Base-by-base conservation (phyloP, 2,329 filamentous ascomycete genomes). In the Hortaea werneckii region DNA sequence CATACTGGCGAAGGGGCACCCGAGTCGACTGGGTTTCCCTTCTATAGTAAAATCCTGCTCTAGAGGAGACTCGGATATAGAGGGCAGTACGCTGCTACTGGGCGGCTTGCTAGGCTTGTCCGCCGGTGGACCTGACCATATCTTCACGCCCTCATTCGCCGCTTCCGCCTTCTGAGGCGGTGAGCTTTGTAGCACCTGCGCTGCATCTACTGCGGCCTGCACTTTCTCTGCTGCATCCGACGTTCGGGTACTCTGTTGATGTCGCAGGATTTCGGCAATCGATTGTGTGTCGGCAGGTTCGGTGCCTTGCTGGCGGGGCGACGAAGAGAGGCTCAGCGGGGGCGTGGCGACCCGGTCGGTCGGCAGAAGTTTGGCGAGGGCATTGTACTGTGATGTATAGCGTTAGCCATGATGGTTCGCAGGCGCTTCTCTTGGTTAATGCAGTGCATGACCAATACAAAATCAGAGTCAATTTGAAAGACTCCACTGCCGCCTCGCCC, bases 41-140 rank as follows among this genome's bases (percentile, higher is more conserved):
- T 82, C 74, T 30, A 89, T 84, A 12, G 89, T 95, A 58, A 95
- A 95, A 66, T 95, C 89, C 67, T 85, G 84, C 68, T 95, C 89
- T 60, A 94, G 56, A 4, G 64, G 64, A 29, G 67, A 67, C 45
- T 67, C 64, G 41, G 65, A 60, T 45, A 65, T 65, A 6, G 59
- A 61, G 8, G 63, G 61, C 60, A 62, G 67, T 54, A 50, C 57
- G 49, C 52, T 56, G 50, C 55, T 55, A 29, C 37, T 59, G 61
- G 65, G 47, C 57, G 60, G 41, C 27, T 12, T 26, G 54, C 67
- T 47, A 57, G 63, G 39, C 58, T 63, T 54, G 58, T 71, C 70
- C 12, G 59, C 60, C 30, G 58, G 50, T 28, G 58, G 57, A 5
- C 59, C 60, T 5, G 57, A 58, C 59, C 60, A 62, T 11, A 63